Base-by-base conservation (phyloP, 176 grass and related monocot genomes). In the Areca catechu region DNA sequence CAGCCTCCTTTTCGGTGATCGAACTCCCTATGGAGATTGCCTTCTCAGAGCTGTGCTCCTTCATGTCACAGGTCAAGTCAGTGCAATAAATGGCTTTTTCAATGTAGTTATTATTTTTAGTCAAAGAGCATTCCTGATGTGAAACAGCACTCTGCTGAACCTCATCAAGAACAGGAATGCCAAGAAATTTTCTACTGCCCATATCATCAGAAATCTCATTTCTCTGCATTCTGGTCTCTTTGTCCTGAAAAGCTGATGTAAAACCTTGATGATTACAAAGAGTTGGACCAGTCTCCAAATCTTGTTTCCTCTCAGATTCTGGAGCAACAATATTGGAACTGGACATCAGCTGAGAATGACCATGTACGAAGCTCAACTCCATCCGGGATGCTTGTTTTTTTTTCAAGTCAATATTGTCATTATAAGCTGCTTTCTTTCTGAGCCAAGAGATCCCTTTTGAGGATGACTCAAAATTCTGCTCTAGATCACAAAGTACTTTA, bases 301-400 rank as follows among this genome's bases (percentile, higher is more conserved):
- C 58, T 3, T 62, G 22, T 16, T 23, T 62, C 22, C 9, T 61
- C 80, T 67, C 24, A 1, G 5, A 19, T 24, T 65, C 52, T 49
- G 37, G 59, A 73, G 73, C 51, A 34, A 54, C 43, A 56, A 34
- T 58, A 53, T 56, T 64, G 30, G 66, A 78, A 43, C 71, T 19
- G 4, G n/a, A 24, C 10, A 72, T 68, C 30, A 63, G 56, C 59
- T 79, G 57, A 73, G 54, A 50, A 28, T 62, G 58, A 12, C 19
- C 58, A 65, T 69, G 65, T 3, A 27, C 66, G 51, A 22, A 77
- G 68, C 48, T 56, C 6, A 29, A 74, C 63, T 49, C 65, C 14
- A 67, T 49, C 60, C 50, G 57, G 49, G 78, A 61, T 24, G 50
- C 23, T 12, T 43, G 34, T 14, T 70, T 81, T 14, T 70, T 81